Conservation (phyloP, 192 early-diverging fungal species). For the Entophlyctis luteolus region DNA sequence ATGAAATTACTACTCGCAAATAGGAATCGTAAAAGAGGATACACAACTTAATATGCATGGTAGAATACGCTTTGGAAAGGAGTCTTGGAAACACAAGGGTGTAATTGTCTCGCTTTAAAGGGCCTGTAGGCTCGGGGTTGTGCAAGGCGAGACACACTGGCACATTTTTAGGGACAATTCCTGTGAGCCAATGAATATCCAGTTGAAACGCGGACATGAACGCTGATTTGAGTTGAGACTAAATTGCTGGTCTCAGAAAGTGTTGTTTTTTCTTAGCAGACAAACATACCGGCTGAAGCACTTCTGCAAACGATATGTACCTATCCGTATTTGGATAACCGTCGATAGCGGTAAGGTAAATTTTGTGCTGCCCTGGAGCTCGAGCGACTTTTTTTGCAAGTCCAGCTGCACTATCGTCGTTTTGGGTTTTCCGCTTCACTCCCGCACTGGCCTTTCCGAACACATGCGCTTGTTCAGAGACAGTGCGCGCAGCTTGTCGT, state of each 20-base stretch:
- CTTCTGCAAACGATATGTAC: not conserved
- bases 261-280: not conserved
- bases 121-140: not conserved
- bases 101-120: slow-evolving; percentile 13
- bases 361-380: not conserved
- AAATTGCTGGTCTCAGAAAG: no score
- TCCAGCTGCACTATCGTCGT: not conserved
- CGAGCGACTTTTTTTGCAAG: not conserved
- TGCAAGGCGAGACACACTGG: slow-evolving; percentile 9
- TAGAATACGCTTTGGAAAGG: not conserved
- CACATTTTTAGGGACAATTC: slow-evolving; percentile 10
- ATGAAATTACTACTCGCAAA: slow-evolving; percentile 30
- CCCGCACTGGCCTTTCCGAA: not conserved
- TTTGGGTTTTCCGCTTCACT: not conserved
- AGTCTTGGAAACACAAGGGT: slow-evolving; percentile 15
- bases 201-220: slow-evolving; percentile 19
- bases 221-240: not conserved
- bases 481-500: not conserved
- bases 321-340: not conserved
- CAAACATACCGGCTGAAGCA: not conserved
- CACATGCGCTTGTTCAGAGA: not conserved
- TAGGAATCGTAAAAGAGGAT: slow-evolving; percentile 20
- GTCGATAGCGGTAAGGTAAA: not conserved
- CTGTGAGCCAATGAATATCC: slow-evolving; percentile 14
- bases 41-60: slow-evolving; percentile 33